Conservation (phyloP, 768 basidiomycete species). For the Rhodotorula taiwanensis region DNA sequence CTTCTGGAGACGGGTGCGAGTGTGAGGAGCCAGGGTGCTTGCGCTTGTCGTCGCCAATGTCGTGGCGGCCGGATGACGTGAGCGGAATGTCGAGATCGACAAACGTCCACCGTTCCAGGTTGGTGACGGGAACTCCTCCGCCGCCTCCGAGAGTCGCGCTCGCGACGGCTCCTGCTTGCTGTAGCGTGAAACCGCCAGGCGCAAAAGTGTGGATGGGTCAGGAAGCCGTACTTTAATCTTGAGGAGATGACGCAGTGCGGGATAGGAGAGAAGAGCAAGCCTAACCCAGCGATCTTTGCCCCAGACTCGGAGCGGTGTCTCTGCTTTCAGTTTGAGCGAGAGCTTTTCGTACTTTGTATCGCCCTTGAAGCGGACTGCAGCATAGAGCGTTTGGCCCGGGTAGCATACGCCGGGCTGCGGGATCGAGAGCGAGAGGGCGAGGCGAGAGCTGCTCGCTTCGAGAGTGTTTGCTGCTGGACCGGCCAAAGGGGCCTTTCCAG, state of each 20-base stretch:
- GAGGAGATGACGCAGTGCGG: background rate
- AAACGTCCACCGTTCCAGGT: constrained; percentile 3
- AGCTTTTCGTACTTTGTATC: constrained; percentile 1
- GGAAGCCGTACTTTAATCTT: background rate
- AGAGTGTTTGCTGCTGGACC: background rate
- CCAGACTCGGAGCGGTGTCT: constrained; percentile 11
- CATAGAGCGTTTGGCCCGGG: background rate
- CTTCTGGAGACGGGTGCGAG: background rate
- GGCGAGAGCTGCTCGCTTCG: background rate
- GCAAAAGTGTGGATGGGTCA: too few relatives aligned
- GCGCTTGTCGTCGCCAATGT: background rate
- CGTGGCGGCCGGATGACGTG: background rate
- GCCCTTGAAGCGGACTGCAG: background rate
- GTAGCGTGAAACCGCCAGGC: too few relatives aligned
- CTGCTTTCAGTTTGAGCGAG: constrained; percentile 14
- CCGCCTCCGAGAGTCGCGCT: background rate
- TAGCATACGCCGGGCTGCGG: background rate
- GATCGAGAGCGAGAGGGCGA: background rate
- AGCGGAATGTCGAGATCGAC: constrained; percentile 18
- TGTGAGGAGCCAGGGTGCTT: background rate
- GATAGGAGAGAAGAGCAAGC: background rate
- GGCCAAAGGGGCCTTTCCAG: background rate
- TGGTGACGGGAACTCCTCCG: constrained; percentile 6
- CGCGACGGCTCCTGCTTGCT: constrained; percentile 16
- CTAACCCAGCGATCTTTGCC: constrained; percentile 24